Base-by-base conservation (phyloP, 345 rosid genomes). In the Aurinia saxatilis region DNA sequence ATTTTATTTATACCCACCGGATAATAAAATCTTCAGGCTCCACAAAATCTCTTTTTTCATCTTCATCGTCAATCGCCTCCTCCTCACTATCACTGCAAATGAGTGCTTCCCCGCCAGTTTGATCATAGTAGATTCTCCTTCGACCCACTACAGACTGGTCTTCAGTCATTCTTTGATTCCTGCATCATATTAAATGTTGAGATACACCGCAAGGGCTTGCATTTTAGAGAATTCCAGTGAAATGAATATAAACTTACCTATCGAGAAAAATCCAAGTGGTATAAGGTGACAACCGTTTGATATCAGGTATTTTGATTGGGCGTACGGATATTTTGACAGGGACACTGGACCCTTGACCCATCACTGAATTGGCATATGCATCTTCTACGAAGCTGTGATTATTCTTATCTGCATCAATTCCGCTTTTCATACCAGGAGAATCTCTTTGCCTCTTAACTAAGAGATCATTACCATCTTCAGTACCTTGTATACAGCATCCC, bases 31-130 rank as follows among this genome's bases (percentile, higher is more conserved):
- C 95, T 79, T 95, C 97, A 68, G 84, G 80, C 42, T 80, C 88
- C 63, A 75, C 21, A 80, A 87, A 95, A 15, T 78, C 84, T 76
- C 67, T 77, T 68, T 90, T 95, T 14, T 83, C 96, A 38, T 86
- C 97, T 52, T 93, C 97, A 0, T 86, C 99, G 0, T 88, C 97
- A 65, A 77, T 76, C 57, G 33, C 62, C 75, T 95, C 99, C 76
- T 95, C 99, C 73, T 95, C 99, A 59, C 97, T 95, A 60, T 93
- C 99, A 81, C 99, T 93, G 77, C 99, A 93, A 61, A 93, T 90
- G 63, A 93, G 95, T 38, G 99, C 96, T 83, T 93, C 99, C 21
- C 99, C 92, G 2, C 96, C 96, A 75, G 80, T 90, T 71, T 85
- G 97, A 71, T 90, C 99, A 77, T 90, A 93, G 79, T 90, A 90